Evolutionary conservation across 805 yeast species (phyloP).

Genomic region (Kodamaea laetipori): DNA sequence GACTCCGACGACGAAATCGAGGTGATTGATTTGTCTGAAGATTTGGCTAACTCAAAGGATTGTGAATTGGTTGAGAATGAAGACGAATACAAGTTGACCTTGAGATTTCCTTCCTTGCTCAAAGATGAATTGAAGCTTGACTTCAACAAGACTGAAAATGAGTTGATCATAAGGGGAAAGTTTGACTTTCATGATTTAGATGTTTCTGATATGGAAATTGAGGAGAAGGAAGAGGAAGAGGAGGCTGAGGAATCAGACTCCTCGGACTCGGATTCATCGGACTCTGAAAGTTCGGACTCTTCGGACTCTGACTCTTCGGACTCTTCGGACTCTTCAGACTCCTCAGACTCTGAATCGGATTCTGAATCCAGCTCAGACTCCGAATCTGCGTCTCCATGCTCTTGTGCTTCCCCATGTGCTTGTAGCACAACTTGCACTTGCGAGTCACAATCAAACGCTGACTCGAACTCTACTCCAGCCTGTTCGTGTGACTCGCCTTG

Average conservation of each 20-base stretch:
- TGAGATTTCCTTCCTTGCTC: constrained; percentile 44
- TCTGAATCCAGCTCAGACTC: constrained; percentile 18
- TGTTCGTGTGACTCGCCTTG: too few relatives aligned
- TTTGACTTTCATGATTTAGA: constrained; percentile 30
- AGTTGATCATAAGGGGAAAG: constrained; percentile 43
- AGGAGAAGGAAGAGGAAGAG: constrained; percentile 17
- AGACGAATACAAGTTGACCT: constrained; percentile 39
- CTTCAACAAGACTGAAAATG: constrained; percentile 43
- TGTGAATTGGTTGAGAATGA: constrained; percentile 44
- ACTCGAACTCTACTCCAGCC: constrained; percentile 19
- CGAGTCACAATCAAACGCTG: too few relatives aligned
- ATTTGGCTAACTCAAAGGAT: constrained; percentile 45
- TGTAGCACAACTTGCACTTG: too few relatives aligned
- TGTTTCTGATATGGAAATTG: constrained; percentile 26
- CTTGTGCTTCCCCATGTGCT: too few relatives aligned
- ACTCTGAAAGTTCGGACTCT: constrained; percentile 19
- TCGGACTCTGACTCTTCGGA: constrained; percentile 21
- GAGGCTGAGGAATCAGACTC: constrained; percentile 19
- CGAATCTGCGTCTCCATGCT: constrained; percentile 17
- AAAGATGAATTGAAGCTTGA: constrained; percentile 43
- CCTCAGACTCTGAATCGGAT: constrained; percentile 18
- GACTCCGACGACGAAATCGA: constrained; percentile 35
- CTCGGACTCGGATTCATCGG: constrained; percentile 18
- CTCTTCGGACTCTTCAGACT: constrained; percentile 17
- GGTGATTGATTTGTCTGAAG: constrained; percentile 43